Conservation (phyloP, 345 rosid species). For the Excoecaria cochinchinensis region DNA sequence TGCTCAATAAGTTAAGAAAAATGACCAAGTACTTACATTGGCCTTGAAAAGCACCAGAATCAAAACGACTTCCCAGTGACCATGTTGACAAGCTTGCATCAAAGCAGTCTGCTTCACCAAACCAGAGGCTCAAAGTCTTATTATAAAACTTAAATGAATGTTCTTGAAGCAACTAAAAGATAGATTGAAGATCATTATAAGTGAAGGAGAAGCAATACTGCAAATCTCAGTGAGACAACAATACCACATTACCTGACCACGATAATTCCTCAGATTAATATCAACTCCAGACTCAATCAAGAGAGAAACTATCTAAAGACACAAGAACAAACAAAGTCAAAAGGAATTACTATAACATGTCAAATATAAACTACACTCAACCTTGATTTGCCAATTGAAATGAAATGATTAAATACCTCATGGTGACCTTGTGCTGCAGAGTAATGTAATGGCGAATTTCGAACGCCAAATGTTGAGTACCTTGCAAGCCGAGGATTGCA, state of each 20-base stretch:
- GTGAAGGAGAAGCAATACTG: not conserved
- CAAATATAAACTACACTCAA: not conserved
- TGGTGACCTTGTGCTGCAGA: constrained; percentile 98
- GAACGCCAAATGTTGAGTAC: constrained; percentile 91
- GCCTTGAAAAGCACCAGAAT: constrained; percentile 83
- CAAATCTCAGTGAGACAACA: not conserved
- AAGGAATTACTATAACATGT: not conserved
- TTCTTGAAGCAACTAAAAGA: constrained; percentile 5
- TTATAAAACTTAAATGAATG: not conserved
- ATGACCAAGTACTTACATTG: constrained; percentile 53
- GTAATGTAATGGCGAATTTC: constrained; percentile 95
- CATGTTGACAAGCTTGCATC: constrained; percentile 99
- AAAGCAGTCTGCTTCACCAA: constrained; percentile 70
- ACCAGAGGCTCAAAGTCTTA: not conserved
- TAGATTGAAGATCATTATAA: not conserved
- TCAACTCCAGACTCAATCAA: constrained; percentile 97
- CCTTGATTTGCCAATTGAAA: not conserved
- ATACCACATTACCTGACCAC: constrained; percentile 74
- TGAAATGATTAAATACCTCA: constrained; percentile 53
- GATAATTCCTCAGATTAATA: constrained; percentile 92
- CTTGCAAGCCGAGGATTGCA: constrained; percentile 90
- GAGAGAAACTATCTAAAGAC: constrained; percentile 75
- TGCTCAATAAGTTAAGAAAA: not conserved
- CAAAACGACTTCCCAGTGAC: constrained; percentile 98
- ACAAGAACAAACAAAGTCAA: constrained; percentile 18